These are phyloP conservation scores for Pseudodiploospora longispora DNA, from an alignment of 2,329 filamentous ascomycete genomes.

Conservation along the genomic window DNA sequence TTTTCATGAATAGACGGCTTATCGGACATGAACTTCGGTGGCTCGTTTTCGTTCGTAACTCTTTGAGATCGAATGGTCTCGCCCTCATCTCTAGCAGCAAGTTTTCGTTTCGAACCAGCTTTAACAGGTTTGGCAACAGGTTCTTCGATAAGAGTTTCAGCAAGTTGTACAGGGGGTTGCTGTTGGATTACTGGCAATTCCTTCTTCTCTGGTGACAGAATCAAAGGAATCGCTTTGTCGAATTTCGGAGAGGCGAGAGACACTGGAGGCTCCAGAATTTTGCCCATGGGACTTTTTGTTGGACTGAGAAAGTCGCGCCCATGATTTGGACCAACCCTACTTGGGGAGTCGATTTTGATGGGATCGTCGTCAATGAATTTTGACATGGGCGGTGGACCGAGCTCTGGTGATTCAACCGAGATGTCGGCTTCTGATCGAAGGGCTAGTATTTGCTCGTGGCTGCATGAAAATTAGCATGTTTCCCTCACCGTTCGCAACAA, in stretches of 20 bases:
- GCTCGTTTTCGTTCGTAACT: slow-evolving; percentile 21
- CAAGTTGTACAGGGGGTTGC: background rate
- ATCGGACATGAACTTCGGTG: slow-evolving; percentile 12
- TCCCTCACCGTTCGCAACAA: background rate
- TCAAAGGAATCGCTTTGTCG: slow-evolving; percentile 9
- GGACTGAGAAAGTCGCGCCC: background rate
- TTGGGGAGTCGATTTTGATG: slow-evolving; percentile 44
- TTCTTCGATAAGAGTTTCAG: slow-evolving; percentile 5
- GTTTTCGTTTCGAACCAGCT: slow-evolving; percentile 50
- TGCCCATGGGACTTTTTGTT: slow-evolving; percentile 16
- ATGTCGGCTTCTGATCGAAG: slow-evolving; percentile 42
- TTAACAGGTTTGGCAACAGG: slow-evolving; percentile 25
- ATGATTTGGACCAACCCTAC: slow-evolving; percentile 12
- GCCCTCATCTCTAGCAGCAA: slow-evolving; percentile 46
- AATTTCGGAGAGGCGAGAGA: slow-evolving; percentile 21
- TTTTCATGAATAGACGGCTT: slow-evolving; percentile 26
- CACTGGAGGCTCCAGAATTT: slow-evolving; percentile 21
- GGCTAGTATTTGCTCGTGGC: slow-evolving; percentile 56
- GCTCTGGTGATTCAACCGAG: slow-evolving; percentile 56
- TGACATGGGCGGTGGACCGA: slow-evolving; percentile 56
- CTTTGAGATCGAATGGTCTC: slow-evolving; percentile 24
- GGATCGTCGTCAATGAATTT: slow-evolving; percentile 50
- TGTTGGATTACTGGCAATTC: background rate
- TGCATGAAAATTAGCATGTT: slow-evolving; percentile 27
- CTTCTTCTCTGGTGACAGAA: background rate